Percentiles rank a stretch among this genome's conserved stretches.
Conservation (phyloP, 2,329 filamentous ascomycete genomes). For the Conoideocrella luteorostrata region DNA sequence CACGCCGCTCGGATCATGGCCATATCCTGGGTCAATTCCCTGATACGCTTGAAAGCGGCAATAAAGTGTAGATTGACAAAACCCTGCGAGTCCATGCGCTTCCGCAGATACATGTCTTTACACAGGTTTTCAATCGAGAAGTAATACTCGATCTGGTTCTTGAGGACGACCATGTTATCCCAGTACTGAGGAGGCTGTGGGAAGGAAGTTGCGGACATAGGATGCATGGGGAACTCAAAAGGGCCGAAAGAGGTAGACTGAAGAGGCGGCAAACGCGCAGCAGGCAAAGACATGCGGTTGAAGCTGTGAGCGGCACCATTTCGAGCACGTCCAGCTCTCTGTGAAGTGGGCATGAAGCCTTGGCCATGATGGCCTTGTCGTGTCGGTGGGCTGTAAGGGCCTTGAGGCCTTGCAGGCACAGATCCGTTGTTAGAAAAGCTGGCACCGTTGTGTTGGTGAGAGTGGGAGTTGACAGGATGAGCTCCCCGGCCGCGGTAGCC, state of each 20-base stretch:
- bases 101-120: constrained; percentile 84
- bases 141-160: constrained; percentile 74
- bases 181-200: constrained; percentile 40
- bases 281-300: constrained; percentile 33
- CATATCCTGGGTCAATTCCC: constrained; percentile 46
- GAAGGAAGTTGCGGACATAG: constrained; percentile 31
- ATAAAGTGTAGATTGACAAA: constrained; percentile 79
- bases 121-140: constrained; percentile 93
- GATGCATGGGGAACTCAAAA: constrained; percentile 34
- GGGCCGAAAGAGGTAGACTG: constrained; percentile 27
- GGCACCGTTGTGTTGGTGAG: constrained; percentile 24
- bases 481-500: constrained; percentile 40
- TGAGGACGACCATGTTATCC: constrained; percentile 44
- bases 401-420: constrained; percentile 25
- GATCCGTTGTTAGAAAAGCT: constrained; percentile 30
- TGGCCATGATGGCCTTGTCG: constrained; percentile 33
- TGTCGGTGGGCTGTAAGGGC: constrained; percentile 38
- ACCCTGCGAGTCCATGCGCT: constrained; percentile 91
- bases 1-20: constrained; percentile 71
- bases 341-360: constrained; percentile 25
- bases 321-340: constrained; percentile 29
- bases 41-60: constrained; percentile 72
- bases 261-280: constrained; percentile 28
- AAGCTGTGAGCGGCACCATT: constrained; percentile 25
- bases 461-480: constrained; percentile 28